Percentiles rank a stretch among this genome's conserved stretches.
Conservation (phyloP, 306 rosid genomes). For the Lathyrus aphaca region DNA sequence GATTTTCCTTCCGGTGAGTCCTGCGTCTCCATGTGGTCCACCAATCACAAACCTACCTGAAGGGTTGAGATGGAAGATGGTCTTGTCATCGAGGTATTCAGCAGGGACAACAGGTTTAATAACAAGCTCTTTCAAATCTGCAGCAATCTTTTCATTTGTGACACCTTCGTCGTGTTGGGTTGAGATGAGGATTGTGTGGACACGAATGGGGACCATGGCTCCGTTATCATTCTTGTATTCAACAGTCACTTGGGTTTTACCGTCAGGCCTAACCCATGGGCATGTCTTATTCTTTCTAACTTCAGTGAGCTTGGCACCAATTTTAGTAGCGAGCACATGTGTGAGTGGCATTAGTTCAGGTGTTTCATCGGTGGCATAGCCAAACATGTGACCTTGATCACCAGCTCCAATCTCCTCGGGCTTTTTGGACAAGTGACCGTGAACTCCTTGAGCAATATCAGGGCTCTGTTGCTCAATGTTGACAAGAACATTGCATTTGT, state of each 20-base stretch:
- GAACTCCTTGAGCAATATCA: slow-evolving; percentile 82
- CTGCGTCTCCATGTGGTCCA: slow-evolving; percentile 88
- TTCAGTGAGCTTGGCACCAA: slow-evolving; percentile 82
- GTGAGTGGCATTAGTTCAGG: slow-evolving; percentile 81
- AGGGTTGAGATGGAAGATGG: slow-evolving; percentile 78
- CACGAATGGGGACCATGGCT: slow-evolving; percentile 79
- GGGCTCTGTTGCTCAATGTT: slow-evolving; percentile 84
- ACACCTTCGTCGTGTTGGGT: slow-evolving; percentile 77
- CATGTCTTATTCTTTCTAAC: slow-evolving; percentile 76
- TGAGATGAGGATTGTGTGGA: slow-evolving; percentile 81
- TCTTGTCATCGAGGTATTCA: slow-evolving; percentile 72
- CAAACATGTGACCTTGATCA: slow-evolving; percentile 89
- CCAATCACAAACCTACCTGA: slow-evolving; percentile 84
- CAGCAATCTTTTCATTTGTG: slow-evolving; percentile 64
- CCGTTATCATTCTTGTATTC: slow-evolving; percentile 76
- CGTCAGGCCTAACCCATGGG: slow-evolving; percentile 84
- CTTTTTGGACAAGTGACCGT: slow-evolving; percentile 70
- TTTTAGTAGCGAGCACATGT: slow-evolving; percentile 77
- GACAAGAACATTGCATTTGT: slow-evolving; percentile 79
- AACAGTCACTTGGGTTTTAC: slow-evolving; percentile 83
- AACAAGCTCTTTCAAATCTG: slow-evolving; percentile 78
- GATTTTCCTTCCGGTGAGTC: slow-evolving; percentile 84
- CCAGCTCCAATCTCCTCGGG: slow-evolving; percentile 90
- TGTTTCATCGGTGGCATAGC: slow-evolving; percentile 81
- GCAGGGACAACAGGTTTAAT: slow-evolving; percentile 71